Conservation (phyloP, 352 stramenopile species). For the Poterioochromonas sp. region DNA sequence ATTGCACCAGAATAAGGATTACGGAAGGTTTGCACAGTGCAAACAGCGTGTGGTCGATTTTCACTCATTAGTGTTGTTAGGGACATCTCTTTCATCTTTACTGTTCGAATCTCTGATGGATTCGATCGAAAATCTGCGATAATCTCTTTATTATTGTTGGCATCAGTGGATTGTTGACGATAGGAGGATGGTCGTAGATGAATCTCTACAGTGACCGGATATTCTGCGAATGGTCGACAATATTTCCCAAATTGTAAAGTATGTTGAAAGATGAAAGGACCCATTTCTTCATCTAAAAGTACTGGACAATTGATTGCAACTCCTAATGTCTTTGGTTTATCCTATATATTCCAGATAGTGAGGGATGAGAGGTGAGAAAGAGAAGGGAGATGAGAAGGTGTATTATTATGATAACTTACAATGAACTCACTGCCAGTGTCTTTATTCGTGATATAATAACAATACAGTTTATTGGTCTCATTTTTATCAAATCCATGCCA, state of each 20-base stretch:
- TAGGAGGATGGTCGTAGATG: not conserved
- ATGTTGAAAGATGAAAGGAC: not conserved
- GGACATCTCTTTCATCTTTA: not conserved
- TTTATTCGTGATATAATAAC: slow-evolving; percentile 26
- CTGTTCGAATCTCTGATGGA: not conserved
- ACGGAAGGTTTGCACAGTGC: slow-evolving; percentile 17
- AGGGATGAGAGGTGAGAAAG: too few species aligned
- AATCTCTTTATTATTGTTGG: not conserved
- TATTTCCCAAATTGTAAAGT: not conserved
- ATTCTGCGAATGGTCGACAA: slow-evolving; percentile 11
- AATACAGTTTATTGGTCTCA: slow-evolving; percentile 26
- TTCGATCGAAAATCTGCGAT: not conserved
- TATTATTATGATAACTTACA: not conserved
- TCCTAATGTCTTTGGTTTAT: slow-evolving; percentile 3
- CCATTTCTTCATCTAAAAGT: slow-evolving; percentile 7
- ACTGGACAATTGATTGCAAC: slow-evolving; percentile 13
- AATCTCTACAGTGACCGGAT: not conserved
- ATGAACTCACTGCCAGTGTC: slow-evolving; percentile 24
- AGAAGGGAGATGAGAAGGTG: not conserved
- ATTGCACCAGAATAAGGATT: not conserved
- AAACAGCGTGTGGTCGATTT: slow-evolving; percentile 13
- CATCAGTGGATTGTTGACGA: not conserved
- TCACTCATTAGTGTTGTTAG: not conserved
- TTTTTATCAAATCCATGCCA: slow-evolving; percentile 30
- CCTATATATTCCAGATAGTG: too few species aligned